phyloP scores from a whole-genome alignment of 2,329 filamentous ascomycete species.

The Cadophora luteo-olivacea region DNA sequence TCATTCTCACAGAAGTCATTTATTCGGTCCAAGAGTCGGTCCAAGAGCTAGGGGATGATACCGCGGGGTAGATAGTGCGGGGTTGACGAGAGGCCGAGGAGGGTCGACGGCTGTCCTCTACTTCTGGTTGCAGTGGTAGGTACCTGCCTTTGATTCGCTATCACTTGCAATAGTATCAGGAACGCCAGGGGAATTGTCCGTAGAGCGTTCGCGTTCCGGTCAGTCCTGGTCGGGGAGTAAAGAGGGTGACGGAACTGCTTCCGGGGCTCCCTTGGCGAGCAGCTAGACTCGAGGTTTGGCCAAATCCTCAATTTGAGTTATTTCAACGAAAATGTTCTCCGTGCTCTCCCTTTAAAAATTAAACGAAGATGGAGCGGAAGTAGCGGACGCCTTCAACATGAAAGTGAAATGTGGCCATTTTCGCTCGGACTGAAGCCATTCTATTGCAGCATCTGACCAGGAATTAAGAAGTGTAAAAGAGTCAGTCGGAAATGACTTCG shows the following conservation, averaged over 20 bases:
- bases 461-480: too few relatives aligned
- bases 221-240: not conserved
- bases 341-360: too few relatives aligned
- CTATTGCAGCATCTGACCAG: too few relatives aligned
- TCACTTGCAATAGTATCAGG: not conserved
- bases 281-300: not conserved
- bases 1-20: not conserved
- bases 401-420: too few relatives aligned
- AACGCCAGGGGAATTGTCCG: not conserved
- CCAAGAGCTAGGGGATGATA: not conserved
- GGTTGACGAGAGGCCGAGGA: constrained; percentile 1
- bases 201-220: not conserved
- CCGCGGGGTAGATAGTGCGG: constrained; percentile 17
- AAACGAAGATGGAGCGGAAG: too few relatives aligned
- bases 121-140: not conserved
- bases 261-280: not conserved
- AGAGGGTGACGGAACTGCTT: not conserved
- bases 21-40: not conserved
- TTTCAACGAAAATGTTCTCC: too few relatives aligned
- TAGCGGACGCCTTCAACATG: too few relatives aligned
- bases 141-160: not conserved
- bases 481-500: too few relatives aligned
- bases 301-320: not conserved
- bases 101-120: not conserved
- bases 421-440: too few relatives aligned